These are phyloP conservation scores for Botrytis deweyae DNA, from an alignment of 2,329 filamentous ascomycete species.

Conservation along the genomic window DNA sequence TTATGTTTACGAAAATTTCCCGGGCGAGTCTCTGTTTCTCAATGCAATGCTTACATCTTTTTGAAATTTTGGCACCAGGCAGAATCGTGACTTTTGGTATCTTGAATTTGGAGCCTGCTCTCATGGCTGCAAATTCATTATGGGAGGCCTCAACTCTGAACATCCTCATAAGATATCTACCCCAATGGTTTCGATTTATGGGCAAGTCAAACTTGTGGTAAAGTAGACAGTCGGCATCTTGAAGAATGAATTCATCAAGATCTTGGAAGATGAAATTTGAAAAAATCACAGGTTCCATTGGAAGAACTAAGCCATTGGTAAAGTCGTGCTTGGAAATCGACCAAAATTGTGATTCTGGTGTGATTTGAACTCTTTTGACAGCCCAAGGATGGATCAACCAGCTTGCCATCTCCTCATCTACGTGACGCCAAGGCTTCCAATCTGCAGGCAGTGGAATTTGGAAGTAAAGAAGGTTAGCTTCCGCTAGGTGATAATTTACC, in stretches of 20 bases:
- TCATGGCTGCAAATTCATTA: neutral
- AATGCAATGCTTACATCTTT: neutral
- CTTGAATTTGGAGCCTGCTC: neutral
- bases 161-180: neutral
- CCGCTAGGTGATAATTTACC: neutral
- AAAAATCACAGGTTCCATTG: neutral
- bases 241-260: neutral
- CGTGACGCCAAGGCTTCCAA: neutral
- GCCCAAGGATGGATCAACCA: neutral
- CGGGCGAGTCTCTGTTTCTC: accelerated
- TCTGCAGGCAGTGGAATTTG: neutral
- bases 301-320: accelerated
- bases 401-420: accelerated
- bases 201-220: neutral
- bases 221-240: neutral
- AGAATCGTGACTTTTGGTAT: neutral
- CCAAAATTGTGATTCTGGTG: neutral
- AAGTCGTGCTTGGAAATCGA: accelerated
- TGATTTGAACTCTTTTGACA: neutral
- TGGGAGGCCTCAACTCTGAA: neutral
- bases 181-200: neutral
- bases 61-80: neutral
- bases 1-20: accelerated
- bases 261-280: neutral
- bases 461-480: accelerated